Evolutionary conservation across 1,284 basidiomycete species (phyloP), one percentile per base, ranked within the genome.

Genomic region (Rhodotorula sp.): DNA sequence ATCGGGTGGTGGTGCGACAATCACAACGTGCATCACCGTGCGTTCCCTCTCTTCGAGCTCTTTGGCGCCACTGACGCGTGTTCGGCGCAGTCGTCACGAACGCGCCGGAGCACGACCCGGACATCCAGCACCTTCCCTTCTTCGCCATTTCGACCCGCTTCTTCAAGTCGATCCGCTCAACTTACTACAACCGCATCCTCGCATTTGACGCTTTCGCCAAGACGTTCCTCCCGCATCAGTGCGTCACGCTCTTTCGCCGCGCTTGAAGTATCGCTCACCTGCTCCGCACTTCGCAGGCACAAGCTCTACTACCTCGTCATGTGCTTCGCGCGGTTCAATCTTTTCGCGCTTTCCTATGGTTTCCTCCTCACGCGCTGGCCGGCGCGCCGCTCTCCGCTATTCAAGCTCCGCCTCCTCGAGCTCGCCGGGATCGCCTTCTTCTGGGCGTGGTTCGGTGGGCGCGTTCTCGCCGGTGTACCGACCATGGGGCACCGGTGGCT

Each of bases 1-100:
- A 86, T 97, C 50, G 91, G 93, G 53, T 99, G 96, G 97, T 99
- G 96, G 96, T 93, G 94, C 69, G 88, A 97, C 82, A 98, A 97
- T 80, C 96, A 99, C 82, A 97, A 99, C 79, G 88, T 97, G 62
- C 96, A 99, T 84, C 96, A 99, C 83, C 86, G 83, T 84, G 61
- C 64, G 83, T 78, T 10, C 0, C 12, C 34, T n/a, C 60, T 29
- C 66, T 46, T 50, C 56, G 25, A n/a, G n/a, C n/a, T n/a, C 50
- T 19, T 36, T 25, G 4, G 25, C 29, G 19, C 53, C 29, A 88
- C 81, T 84, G 88, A 85, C 66, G 13, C 39, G 29, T 13, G 21
- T 69, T 21, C 6, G 0, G 37, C 64, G 37, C 74, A 94, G 92
- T 98, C 64, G 93, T 98, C 68, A 92, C 96, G 46, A 99, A 99